Conservation (phyloP, 176 grass and related monocot genomes). For the Oryza brachyantha region DNA sequence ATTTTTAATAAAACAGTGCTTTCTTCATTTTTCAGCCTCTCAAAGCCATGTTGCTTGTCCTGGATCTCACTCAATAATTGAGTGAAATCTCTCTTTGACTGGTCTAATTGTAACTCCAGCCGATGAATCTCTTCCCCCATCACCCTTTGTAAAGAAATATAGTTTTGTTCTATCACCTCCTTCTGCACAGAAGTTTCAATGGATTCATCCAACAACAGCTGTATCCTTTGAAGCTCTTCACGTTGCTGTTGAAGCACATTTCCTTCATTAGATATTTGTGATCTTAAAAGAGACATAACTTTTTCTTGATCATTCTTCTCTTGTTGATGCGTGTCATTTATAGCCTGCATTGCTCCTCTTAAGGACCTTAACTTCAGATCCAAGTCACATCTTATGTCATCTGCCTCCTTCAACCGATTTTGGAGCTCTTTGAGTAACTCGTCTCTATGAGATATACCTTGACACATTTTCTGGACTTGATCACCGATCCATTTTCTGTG, state of each 20-base stretch:
- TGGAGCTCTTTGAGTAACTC: constrained; percentile 73
- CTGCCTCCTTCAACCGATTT: constrained; percentile 72
- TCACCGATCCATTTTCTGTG: constrained; percentile 63
- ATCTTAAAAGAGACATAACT: constrained; percentile 56
- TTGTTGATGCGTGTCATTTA: constrained; percentile 75
- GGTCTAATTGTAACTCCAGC: constrained; percentile 41
- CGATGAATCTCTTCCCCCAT: constrained; percentile 40
- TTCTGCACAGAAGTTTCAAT: constrained; percentile 48
- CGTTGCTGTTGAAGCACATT: constrained; percentile 25
- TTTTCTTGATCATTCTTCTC: constrained; percentile 72
- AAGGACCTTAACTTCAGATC: constrained; percentile 89
- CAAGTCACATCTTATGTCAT: constrained; percentile 66
- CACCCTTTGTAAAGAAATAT: constrained; percentile 46
- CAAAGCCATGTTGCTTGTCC: constrained; percentile 37
- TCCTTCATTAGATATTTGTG: constrained; percentile 46
- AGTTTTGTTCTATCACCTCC: constrained; percentile 52
- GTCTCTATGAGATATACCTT: constrained; percentile 83
- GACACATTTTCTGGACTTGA: constrained; percentile 61
- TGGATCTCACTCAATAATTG: constrained; percentile 42
- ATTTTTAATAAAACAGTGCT: constrained; percentile 44
- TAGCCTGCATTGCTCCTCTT: constrained; percentile 76
- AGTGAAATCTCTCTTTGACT: constrained; percentile 48
- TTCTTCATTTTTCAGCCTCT: constrained; percentile 56
- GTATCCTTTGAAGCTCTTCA: constrained; percentile 35
- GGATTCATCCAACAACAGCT: constrained; percentile 56